phyloP scores from a whole-genome alignment of 768 basidiomycete species.

The Tricholoma matsutake region DNA sequence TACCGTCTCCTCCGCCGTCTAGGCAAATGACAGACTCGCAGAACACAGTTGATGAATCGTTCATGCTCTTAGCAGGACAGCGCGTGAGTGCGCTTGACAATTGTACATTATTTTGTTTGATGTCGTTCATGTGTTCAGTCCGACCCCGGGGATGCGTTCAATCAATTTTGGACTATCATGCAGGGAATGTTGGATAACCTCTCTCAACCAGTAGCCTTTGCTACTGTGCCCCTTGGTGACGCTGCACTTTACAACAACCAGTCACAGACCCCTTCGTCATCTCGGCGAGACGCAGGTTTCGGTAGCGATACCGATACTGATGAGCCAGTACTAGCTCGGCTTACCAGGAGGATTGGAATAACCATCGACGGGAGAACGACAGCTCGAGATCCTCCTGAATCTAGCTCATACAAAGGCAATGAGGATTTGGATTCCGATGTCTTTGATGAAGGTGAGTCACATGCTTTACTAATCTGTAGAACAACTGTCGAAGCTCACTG shows the following conservation, averaged over 20 bases:
- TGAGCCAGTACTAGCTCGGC: slow-evolving; percentile 55
- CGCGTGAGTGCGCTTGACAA: slow-evolving; percentile 44
- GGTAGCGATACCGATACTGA: slow-evolving; percentile 70
- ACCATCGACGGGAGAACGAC: slow-evolving; percentile 27
- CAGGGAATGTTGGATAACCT: slow-evolving; percentile 84
- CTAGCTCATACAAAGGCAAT: slow-evolving; percentile 22
- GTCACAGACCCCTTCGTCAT: slow-evolving; percentile 23
- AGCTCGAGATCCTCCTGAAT: slow-evolving; percentile 12
- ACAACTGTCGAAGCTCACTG: background rate
- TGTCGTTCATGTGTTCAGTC: slow-evolving; percentile 39
- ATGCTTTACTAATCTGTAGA: background rate
- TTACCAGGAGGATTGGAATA: slow-evolving; percentile 51
- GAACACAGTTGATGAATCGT: slow-evolving; percentile 79
- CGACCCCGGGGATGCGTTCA: slow-evolving; percentile 84
- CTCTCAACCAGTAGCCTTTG: slow-evolving; percentile 82
- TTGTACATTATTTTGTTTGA: slow-evolving; percentile 3
- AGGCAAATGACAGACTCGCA: slow-evolving; percentile 51
- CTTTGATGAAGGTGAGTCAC: slow-evolving; percentile 60
- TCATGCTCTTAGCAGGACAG: slow-evolving; percentile 80
- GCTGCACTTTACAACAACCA: slow-evolving; percentile 28
- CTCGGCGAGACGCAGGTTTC: slow-evolving; percentile 47
- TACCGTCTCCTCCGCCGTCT: slow-evolving; percentile 46
- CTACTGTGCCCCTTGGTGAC: slow-evolving; percentile 69
- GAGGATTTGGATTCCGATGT: slow-evolving; percentile 63
- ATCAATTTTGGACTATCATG: slow-evolving; percentile 86